phyloP scores from a whole-genome alignment of 164 flowering plant genomes.

The Piper betle region DNA sequence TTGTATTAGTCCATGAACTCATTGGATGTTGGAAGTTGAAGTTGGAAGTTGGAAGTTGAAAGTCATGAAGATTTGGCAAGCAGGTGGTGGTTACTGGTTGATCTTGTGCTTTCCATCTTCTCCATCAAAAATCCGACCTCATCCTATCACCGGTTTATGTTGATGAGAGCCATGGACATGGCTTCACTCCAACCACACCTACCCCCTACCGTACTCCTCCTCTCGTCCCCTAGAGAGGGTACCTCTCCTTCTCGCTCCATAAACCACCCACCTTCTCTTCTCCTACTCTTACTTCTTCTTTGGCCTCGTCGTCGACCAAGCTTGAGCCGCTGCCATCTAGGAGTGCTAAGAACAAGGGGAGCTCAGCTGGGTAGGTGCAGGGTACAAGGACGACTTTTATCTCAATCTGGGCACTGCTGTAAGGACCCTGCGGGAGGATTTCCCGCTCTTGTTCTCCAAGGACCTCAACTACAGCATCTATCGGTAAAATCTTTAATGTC shows the following conservation, averaged over 20 bases:
- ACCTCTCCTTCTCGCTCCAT: constrained; percentile 8
- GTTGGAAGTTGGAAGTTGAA: too few relatives aligned
- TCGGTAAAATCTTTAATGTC: constrained; percentile 27
- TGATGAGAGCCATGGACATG: not conserved
- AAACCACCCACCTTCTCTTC: constrained; percentile 4
- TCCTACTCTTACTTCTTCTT: constrained; percentile 5
- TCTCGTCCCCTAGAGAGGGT: constrained; percentile 17
- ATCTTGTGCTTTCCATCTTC: too few relatives aligned
- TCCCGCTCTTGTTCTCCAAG: constrained; percentile 58
- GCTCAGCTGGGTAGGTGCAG: constrained; percentile 19
- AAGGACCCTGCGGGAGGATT: constrained; percentile 80
- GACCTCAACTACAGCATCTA: constrained; percentile 87
- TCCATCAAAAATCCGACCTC: too few relatives aligned
- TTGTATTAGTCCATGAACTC: too few relatives aligned
- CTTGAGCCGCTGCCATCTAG: constrained; percentile 29
- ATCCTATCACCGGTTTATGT: too few relatives aligned
- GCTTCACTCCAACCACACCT: not conserved
- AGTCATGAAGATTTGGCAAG: too few relatives aligned
- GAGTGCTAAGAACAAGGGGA: constrained; percentile 22
- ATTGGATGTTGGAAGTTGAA: too few relatives aligned
- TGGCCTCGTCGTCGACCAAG: constrained; percentile 20
- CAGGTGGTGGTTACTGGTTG: too few relatives aligned
- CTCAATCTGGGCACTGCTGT: constrained; percentile 82
- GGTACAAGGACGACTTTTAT: constrained; percentile 49
- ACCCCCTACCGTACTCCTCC: constrained; percentile 36